Evolutionary conservation across 2,329 filamentous ascomycete genomes (phyloP).

Genomic region (Chaetomiaceae sp.): DNA sequence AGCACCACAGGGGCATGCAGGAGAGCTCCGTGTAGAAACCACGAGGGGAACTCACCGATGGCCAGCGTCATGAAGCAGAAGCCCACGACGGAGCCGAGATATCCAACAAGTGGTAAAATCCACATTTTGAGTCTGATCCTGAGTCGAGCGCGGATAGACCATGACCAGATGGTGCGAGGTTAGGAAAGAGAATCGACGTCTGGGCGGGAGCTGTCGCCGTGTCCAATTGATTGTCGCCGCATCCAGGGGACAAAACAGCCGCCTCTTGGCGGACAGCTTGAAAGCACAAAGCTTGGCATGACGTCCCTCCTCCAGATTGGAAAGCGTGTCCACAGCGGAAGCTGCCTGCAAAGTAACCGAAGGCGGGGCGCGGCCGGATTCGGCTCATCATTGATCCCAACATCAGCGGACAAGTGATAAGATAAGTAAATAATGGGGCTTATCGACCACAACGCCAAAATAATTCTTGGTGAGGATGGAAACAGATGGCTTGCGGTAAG

Average conservation of each 20-base stretch:
- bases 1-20: too few species aligned
- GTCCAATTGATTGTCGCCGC: conserved; percentile 12
- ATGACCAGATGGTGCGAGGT: conserved; percentile 14
- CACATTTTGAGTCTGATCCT: conserved; percentile 62
- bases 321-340: conserved; percentile 15
- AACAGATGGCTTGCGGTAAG: too few species aligned
- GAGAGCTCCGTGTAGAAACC: too few species aligned
- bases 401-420: conserved; percentile 6
- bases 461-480: not conserved
- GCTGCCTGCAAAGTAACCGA: too few species aligned
- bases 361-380: too few species aligned
- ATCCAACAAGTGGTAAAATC: conserved; percentile 90
- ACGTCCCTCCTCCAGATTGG: not conserved
- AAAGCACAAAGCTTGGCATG: conserved; percentile 7
- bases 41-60: conserved; percentile 65
- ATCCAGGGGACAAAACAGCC: conserved; percentile 1
- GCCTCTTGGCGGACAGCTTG: not conserved
- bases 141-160: conserved; percentile 11
- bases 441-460: conserved; percentile 16
- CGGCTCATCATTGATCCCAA: conserved; percentile 16
- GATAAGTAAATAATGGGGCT: conserved; percentile 8
- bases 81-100: conserved; percentile 78
- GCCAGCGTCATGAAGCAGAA: conserved; percentile 93
- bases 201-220: conserved; percentile 1
- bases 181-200: not conserved